phyloP scores from a whole-genome alignment of 768 basidiomycete genomes.

The Boletus rubropictus region DNA sequence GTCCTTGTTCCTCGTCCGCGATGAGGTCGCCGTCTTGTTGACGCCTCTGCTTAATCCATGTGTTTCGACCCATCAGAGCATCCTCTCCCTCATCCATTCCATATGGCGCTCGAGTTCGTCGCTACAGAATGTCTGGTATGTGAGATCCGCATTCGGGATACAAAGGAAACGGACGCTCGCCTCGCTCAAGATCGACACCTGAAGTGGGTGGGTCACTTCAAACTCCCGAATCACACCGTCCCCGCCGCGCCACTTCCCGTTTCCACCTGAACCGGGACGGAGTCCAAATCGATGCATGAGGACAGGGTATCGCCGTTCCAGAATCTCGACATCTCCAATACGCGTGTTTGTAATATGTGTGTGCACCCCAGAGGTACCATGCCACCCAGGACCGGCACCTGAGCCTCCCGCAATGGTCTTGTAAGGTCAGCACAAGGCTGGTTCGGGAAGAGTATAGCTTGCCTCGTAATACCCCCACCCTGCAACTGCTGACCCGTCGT shows the following conservation, averaged over 20 bases:
- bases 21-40: conserved; percentile 62
- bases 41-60: conserved; percentile 76
- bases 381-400: conserved; percentile 84
- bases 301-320: conserved; percentile 92
- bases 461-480: conserved; percentile 93
- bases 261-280: conserved; percentile 62
- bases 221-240: conserved; percentile 82
- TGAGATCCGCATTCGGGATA: not conserved
- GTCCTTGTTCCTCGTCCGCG: conserved; percentile 32
- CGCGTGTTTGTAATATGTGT: conserved; percentile 92
- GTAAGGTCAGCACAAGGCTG: not conserved
- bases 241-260: conserved; percentile 71
- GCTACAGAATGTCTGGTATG: conserved; percentile 34
- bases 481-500: conserved; percentile 62
- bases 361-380: conserved; percentile 90
- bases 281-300: conserved; percentile 79
- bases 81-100: conserved; percentile 76
- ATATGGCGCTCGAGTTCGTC: conserved; percentile 82
- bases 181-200: conserved; percentile 86
- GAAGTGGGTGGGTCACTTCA: conserved; percentile 74
- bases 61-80: conserved; percentile 70
- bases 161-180: conserved; percentile 33
- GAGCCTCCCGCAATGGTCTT: conserved; percentile 90
- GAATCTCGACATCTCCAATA: conserved; percentile 89
- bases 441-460: conserved; percentile 1